Evolutionary conservation across 169 alveolate genomes (phyloP).

Genomic region (Plasmodium malariae): DNA sequence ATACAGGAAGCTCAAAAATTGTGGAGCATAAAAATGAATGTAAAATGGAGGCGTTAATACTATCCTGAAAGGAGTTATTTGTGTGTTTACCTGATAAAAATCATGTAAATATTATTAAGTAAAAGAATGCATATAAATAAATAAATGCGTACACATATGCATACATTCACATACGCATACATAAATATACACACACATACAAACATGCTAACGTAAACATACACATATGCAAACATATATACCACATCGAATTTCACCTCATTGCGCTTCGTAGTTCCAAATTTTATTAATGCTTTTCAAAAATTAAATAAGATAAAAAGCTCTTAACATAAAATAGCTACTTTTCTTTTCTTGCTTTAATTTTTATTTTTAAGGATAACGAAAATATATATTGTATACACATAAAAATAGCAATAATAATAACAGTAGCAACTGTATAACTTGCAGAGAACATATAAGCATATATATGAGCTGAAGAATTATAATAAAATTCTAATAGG

Average conservation of each 20-base stretch:
- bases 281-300: background rate
- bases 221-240: background rate
- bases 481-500: no score
- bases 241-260: background rate
- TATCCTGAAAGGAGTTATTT: no score
- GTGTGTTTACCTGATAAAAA: no score
- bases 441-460: no score
- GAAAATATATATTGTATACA: no score
- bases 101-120: no score
- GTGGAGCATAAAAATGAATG: background rate
- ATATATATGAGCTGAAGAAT: no score
- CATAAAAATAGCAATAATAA: background rate
- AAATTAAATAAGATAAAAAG: background rate
- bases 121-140: no score
- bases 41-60: no score
- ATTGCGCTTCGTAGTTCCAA: background rate
- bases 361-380: no score
- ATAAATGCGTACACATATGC: background rate
- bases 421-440: no score
- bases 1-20: background rate
- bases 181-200: background rate
- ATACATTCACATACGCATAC: background rate
- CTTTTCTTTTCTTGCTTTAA: background rate
- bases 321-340: background rate
- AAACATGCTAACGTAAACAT: background rate